A percentile compares a stretch with the other conserved stretches of the same genome.
Evolutionary conservation across 345 rosid genomes (phyloP).

Genomic region (Citrus unshiu): DNA sequence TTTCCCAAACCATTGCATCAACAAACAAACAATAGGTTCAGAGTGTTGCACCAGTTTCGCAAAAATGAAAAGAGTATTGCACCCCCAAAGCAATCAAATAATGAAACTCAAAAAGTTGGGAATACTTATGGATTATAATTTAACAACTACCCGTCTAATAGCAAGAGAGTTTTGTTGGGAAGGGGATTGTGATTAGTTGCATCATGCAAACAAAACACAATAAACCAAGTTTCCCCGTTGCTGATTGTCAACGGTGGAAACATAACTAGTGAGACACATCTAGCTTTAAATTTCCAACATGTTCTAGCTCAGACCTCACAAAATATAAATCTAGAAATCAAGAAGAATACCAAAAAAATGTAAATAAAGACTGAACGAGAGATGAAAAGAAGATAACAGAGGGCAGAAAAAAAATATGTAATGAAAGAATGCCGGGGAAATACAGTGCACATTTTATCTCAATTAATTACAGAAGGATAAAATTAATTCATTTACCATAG

Average conservation of each 20-base stretch:
- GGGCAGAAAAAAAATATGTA: not conserved
- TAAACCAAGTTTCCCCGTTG: not conserved
- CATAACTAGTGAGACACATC: not conserved
- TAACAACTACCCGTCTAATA: not conserved
- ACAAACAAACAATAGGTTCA: not conserved
- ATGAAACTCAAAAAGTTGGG: not conserved
- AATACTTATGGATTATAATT: not conserved
- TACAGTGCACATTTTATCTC: not conserved
- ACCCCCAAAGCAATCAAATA: not conserved
- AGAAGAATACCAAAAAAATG: not conserved
- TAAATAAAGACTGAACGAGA: not conserved
- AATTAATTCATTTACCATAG: not conserved
- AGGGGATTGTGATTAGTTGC: not conserved
- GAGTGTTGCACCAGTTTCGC: no score
- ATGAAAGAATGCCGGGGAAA: not conserved
- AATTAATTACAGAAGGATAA: not conserved
- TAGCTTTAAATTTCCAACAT: not conserved
- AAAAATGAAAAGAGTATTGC: not conserved
- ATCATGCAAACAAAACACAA: not conserved
- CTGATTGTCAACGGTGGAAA: not conserved
- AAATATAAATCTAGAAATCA: not conserved
- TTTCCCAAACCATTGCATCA: not conserved
- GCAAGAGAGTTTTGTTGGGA: not conserved
- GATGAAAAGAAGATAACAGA: not conserved
- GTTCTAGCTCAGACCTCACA: not conserved